Percentiles rank a stretch among this genome's conserved stretches.
These are phyloP conservation scores for Ganoderma resinaceum DNA, from an alignment of 1,284 basidiomycete genomes.

Conservation along the genomic window DNA sequence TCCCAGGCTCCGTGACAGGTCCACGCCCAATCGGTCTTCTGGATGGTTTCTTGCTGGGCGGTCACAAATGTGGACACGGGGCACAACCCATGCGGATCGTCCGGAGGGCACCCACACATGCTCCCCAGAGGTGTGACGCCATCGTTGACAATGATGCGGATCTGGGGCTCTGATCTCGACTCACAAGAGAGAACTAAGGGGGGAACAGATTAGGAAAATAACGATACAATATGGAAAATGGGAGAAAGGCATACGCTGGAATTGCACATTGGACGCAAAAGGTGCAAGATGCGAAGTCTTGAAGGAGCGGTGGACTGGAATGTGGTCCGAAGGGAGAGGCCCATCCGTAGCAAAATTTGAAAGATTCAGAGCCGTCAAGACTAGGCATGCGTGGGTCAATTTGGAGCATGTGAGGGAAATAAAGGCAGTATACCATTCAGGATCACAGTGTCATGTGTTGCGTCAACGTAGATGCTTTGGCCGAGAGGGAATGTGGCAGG, in stretches of 20 bases:
- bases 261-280: constrained; percentile 80
- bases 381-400: constrained; percentile 39
- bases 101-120: constrained; percentile 73
- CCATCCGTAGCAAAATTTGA: constrained; percentile 73
- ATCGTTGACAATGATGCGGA: constrained; percentile 88
- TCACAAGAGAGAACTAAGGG: constrained; percentile 62
- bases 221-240: background rate
- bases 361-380: constrained; percentile 78
- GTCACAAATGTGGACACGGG: constrained; percentile 76
- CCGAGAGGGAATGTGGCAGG: constrained; percentile 80
- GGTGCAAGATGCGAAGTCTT: constrained; percentile 73
- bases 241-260: constrained; percentile 61
- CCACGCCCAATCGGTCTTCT: constrained; percentile 77
- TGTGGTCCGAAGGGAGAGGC: constrained; percentile 76
- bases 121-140: constrained; percentile 84
- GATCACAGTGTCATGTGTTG: constrained; percentile 86
- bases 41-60: constrained; percentile 72
- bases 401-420: background rate
- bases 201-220: constrained; percentile 11
- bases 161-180: constrained; percentile 60
- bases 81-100: constrained; percentile 79
- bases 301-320: constrained; percentile 67
- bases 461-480: constrained; percentile 85
- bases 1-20: constrained; percentile 80
- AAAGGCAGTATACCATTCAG: constrained; percentile 62